Evolutionary conservation across 129 eudicot species (phyloP), one percentile per base, ranked within the genome.

Genomic region (Gnaphalium uliginosum): DNA sequence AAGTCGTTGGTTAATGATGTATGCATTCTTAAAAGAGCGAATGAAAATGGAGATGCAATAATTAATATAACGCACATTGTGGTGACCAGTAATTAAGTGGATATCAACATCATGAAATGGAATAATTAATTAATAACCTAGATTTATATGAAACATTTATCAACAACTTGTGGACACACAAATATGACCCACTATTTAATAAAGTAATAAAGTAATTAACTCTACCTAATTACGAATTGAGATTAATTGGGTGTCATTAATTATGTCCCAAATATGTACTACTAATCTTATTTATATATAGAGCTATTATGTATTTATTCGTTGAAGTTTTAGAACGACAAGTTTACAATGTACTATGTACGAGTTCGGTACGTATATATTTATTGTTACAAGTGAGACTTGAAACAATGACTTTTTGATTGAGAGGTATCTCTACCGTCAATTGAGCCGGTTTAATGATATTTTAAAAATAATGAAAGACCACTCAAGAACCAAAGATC

Each of bases 41-140:
- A 57, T 57, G 62, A 24, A 69, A 65, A 78, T 61, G 37, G 30
- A 30, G 76, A 61, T 70, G 26, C 35, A 59, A 74, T 39, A 39
- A 74, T 43, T 8, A 24, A 22, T 46, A 8, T 41, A 41, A 2
- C 48, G 78, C 43, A 74, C 41, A 60, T 57, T n/a, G 15, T 26
- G 6, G 27, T 33, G 71, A 61, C 66, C 35, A 15, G 54, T 54
- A 37, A 53, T 39, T 39, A 39, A 71, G 77, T 71, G 82, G 82
- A 32, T 71, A 71, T 78, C 77, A 70, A 62, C 77, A 70, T 78
- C 82, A 39, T 26, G 19, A 50, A 71, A 71, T 63, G 64, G 71
- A 62, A 78, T 78, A 69, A 59, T n/a, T n/a, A n/a, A n/a, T n/a
- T 33, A 25, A 33, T 53, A 69, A 19, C 48, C 13, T 68, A 46